A percentile compares a stretch with the other conserved stretches of the same genome.
Conservation (phyloP, 257 asterid genomes). For the Gynochthodes officinalis region DNA sequence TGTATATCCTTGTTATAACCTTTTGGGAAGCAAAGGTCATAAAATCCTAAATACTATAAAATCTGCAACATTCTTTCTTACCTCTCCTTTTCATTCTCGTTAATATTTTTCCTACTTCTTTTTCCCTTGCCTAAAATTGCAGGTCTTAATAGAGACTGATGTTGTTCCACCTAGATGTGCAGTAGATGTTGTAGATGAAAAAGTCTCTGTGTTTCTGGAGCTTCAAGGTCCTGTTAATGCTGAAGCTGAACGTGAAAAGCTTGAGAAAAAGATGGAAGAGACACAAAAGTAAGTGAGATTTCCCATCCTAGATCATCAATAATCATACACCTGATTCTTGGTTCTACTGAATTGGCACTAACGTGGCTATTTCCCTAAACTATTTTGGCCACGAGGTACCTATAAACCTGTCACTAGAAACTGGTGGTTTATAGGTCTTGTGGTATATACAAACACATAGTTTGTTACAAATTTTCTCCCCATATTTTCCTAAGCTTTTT, state of each 20-base stretch:
- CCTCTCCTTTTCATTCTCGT: background rate
- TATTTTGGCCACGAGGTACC: no score
- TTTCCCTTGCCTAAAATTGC: constrained; percentile 2
- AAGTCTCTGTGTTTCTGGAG: constrained; percentile 59
- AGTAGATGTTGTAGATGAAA: constrained; percentile 58
- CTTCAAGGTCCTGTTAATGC: constrained; percentile 45
- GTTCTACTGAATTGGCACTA: background rate
- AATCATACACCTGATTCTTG: background rate
- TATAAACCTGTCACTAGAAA: no score
- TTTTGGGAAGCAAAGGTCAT: background rate
- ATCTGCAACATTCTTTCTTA: background rate
- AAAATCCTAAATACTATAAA: background rate
- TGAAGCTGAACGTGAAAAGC: constrained; percentile 78
- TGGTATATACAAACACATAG: background rate
- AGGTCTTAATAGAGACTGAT: constrained; percentile 65
- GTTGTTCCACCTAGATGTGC: constrained; percentile 68
- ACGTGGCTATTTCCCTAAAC: background rate
- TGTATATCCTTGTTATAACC: background rate
- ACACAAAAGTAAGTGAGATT: constrained; percentile 52
- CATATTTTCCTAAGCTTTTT: no score
- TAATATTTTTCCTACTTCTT: background rate
- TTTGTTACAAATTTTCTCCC: no score
- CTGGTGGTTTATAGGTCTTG: background rate
- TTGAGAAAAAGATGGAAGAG: constrained; percentile 75
- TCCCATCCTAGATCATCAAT: constrained; percentile 9